A percentile compares a stretch with the other conserved stretches of the same genome.
Evolutionary conservation across 352 stramenopile species (phyloP).

Genomic region (Phytopythium montanum): DNA sequence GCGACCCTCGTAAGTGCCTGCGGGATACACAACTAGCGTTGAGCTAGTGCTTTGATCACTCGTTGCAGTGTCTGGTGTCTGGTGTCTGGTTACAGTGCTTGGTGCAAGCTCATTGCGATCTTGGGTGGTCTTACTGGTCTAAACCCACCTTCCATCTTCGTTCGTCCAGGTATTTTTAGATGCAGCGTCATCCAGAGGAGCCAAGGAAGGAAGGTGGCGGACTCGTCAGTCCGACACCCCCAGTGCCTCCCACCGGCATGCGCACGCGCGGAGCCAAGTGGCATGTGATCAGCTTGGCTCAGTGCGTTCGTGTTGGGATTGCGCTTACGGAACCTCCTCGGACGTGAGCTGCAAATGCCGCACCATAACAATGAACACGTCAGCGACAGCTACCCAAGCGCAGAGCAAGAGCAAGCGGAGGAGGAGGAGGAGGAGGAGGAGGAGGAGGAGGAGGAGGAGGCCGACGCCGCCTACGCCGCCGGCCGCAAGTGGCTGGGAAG

Average conservation of each 20-base stretch:
- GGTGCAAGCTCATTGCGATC: not conserved
- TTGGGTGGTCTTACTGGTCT: not conserved
- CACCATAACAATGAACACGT: not conserved
- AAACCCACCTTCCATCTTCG: too few species aligned
- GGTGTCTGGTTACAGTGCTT: too few species aligned
- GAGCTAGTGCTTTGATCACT: not conserved
- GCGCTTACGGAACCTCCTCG: not conserved
- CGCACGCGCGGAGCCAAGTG: slow-evolving; percentile 1
- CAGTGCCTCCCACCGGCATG: not conserved
- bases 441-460: too few species aligned
- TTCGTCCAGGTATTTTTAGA: not conserved
- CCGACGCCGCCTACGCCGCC: not conserved
- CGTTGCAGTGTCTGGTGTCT: not conserved
- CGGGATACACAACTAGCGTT: not conserved
- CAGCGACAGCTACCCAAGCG: not conserved
- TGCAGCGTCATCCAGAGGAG: not conserved
- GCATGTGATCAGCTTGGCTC: slow-evolving; percentile 1
- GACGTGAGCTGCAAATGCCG: slow-evolving; percentile 1
- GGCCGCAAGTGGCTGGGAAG: not conserved
- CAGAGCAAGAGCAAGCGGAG: too few species aligned
- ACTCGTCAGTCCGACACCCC: not conserved
- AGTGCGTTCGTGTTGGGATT: not conserved
- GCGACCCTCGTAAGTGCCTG: not conserved
- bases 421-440: too few species aligned
- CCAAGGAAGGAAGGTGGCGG: not conserved